Evolutionary conservation across 345 rosid genomes (phyloP).

Genomic region (Atalantia buxifolia): DNA sequence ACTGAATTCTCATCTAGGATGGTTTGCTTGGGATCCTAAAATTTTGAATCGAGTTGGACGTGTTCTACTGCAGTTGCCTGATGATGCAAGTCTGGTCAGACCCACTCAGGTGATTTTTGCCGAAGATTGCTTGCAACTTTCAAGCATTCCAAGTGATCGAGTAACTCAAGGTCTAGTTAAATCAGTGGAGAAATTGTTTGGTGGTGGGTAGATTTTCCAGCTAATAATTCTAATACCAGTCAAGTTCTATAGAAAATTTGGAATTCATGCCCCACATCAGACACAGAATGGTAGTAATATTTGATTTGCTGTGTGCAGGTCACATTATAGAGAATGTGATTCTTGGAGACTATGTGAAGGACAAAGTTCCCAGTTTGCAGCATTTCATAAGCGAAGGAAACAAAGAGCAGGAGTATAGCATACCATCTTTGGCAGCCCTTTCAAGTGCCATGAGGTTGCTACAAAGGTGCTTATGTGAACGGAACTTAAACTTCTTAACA

Average conservation of each 20-base stretch:
- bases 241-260: neutral
- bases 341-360: slow-evolving; percentile 63
- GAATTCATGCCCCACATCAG: neutral
- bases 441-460: slow-evolving; percentile 70
- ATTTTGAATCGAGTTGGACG: slow-evolving; percentile 62
- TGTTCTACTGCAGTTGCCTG: slow-evolving; percentile 50
- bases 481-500: neutral
- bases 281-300: neutral
- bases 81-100: slow-evolving; percentile 10
- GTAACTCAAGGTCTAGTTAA: slow-evolving; percentile 45
- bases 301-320: slow-evolving; percentile 35
- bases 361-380: slow-evolving; percentile 62
- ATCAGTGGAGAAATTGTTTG: slow-evolving; percentile 55
- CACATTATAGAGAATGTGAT: slow-evolving; percentile 38
- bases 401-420: slow-evolving; percentile 32
- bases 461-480: slow-evolving; percentile 45
- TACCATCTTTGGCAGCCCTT: slow-evolving; percentile 74
- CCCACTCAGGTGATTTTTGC: slow-evolving; percentile 60
- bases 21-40: slow-evolving; percentile 82
- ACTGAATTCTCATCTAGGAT: slow-evolving; percentile 44
- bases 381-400: slow-evolving; percentile 48
- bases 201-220: slow-evolving; percentile 38
- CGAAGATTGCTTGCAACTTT: slow-evolving; percentile 68
- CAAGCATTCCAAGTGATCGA: slow-evolving; percentile 52
- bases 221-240: neutral